Conservation (phyloP, 257 asterid genomes). For the Fraxinus quadrangulata region DNA sequence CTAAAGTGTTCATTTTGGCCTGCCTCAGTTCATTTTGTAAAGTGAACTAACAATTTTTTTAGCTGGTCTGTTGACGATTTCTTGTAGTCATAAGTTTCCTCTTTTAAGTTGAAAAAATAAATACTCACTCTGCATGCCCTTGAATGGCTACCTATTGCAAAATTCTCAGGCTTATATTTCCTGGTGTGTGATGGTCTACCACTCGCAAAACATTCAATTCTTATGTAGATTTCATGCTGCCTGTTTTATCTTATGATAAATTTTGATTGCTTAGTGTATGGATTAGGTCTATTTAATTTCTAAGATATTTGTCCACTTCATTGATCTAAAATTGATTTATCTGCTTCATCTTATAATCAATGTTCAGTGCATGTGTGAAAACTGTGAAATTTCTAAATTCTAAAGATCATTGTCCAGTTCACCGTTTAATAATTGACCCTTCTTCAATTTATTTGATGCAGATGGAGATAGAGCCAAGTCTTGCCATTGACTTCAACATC, state of each 20-base stretch:
- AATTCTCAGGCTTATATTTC: slow-evolving; percentile 2
- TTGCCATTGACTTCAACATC: slow-evolving; percentile 81
- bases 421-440: slow-evolving; percentile 22
- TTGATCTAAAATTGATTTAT: not conserved
- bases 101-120: not conserved
- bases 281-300: slow-evolving; percentile 4
- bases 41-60: slow-evolving; percentile 7
- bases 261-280: slow-evolving; percentile 18
- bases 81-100: slow-evolving; percentile 12
- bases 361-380: not conserved
- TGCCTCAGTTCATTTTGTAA: not conserved
- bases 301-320: not conserved
- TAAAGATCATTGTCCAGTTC: slow-evolving; percentile 1
- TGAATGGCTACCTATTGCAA: slow-evolving; percentile 9
- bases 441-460: slow-evolving; percentile 45
- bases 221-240: slow-evolving; percentile 18
- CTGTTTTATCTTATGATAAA: slow-evolving; percentile 17
- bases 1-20: not conserved
- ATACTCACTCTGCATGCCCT: not conserved
- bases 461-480: slow-evolving; percentile 84
- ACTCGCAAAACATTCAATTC: slow-evolving; percentile 11
- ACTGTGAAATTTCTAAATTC: not conserved
- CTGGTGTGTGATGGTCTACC: slow-evolving; percentile 11
- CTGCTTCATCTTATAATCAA: not conserved
- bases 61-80: not conserved